These are phyloP conservation scores for Lentithecium fluviatile DNA, from an alignment of 495 filamentous ascomycete species.

Conservation along the genomic window DNA sequence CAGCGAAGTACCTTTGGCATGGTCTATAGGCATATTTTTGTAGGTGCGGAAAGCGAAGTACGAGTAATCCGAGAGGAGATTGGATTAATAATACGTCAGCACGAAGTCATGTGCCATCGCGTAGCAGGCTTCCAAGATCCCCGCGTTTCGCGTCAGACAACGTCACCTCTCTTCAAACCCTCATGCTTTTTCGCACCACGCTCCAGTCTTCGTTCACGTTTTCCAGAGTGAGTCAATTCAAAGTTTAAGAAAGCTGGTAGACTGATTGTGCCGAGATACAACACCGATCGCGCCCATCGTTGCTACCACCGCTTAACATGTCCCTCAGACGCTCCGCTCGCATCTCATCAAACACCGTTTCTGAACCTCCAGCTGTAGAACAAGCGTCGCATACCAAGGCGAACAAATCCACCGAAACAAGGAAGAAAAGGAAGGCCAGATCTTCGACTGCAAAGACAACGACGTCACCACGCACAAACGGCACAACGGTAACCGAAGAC, in stretches of 20 bases:
- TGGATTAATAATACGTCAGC: slow-evolving; percentile 1
- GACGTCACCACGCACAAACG: not conserved
- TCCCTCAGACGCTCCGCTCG: not conserved
- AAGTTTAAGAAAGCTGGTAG: not conserved
- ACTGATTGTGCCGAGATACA: too few relatives aligned
- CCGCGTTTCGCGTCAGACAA: slow-evolving; percentile 9
- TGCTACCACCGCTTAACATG: too few relatives aligned
- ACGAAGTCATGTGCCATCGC: slow-evolving; percentile 32
- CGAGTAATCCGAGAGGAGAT: not conserved
- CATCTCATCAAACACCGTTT: slow-evolving; percentile 7
- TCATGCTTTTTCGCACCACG: slow-evolving; percentile 9
- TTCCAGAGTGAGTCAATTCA: not conserved
- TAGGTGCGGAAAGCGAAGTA: too few relatives aligned
- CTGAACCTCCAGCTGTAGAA: slow-evolving; percentile 1
- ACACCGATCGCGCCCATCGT: too few relatives aligned
- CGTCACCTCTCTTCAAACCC: not conserved
- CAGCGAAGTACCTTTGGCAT: too few relatives aligned
- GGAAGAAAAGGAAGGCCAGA: slow-evolving; percentile 28
- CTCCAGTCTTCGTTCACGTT: not conserved
- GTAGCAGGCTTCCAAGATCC: slow-evolving; percentile 1
- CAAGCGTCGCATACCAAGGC: not conserved
- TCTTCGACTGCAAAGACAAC: slow-evolving; percentile 7
- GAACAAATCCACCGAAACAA: slow-evolving; percentile 5
- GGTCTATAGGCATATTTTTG: too few relatives aligned
- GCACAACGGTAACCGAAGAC: not conserved